Conservation (phyloP, 345 rosid genomes). For the Anacardium occidentale region DNA sequence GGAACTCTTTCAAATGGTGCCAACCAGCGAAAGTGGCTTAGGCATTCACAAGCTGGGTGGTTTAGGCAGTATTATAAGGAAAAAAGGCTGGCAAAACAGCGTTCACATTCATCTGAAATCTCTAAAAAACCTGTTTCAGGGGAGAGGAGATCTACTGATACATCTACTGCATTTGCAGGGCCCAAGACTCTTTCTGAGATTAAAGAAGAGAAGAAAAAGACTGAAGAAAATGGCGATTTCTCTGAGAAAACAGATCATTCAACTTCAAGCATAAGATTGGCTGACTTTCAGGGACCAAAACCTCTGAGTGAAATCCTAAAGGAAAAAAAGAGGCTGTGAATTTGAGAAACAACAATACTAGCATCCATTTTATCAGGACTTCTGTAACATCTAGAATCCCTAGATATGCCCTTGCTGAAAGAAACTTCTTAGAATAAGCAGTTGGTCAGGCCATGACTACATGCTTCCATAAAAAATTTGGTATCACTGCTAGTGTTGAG, state of each 20-base stretch:
- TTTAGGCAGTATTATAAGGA: constrained; percentile 26
- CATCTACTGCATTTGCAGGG: constrained; percentile 38
- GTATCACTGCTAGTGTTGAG: not conserved
- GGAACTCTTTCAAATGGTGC: constrained; percentile 23
- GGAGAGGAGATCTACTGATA: constrained; percentile 25
- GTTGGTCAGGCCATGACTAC: not conserved
- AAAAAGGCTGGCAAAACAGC: constrained; percentile 22
- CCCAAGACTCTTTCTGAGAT: constrained; percentile 59
- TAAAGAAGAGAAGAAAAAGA: constrained; percentile 47
- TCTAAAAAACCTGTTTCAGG: constrained; percentile 30
- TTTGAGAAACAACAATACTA: constrained; percentile 6
- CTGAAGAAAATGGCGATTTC: constrained; percentile 20
- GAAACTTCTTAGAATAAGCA: not conserved
- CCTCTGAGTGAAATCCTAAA: constrained; percentile 55
- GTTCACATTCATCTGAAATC: constrained; percentile 22
- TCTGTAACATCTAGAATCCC: not conserved
- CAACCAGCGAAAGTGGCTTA: constrained; percentile 20
- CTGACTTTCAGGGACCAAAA: constrained; percentile 51
- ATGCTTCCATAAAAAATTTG: not conserved
- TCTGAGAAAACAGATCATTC: constrained; percentile 11
- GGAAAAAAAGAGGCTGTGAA: constrained; percentile 31
- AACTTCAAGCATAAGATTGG: constrained; percentile 4
- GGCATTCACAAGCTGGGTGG: constrained; percentile 19
- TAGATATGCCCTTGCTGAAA: not conserved
- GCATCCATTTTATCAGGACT: not conserved